Percentiles rank a stretch among this genome's conserved stretches.
Evolutionary conservation across 306 rosid species (phyloP).

Genomic region (Quercus variabilis): DNA sequence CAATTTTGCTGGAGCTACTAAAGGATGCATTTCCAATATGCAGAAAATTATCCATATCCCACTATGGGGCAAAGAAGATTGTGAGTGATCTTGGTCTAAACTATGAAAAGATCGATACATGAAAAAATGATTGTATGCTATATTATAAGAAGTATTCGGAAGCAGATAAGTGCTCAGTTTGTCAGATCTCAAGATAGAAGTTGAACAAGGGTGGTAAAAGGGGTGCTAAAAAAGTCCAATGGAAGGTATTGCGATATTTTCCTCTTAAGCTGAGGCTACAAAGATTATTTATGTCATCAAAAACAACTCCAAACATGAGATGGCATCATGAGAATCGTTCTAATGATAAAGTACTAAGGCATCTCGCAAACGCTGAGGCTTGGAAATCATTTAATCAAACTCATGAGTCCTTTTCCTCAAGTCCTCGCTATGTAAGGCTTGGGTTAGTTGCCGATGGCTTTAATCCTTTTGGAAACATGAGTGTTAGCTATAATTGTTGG

Average conservation of each 20-base stretch:
- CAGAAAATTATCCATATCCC: too few species aligned
- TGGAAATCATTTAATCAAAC: not conserved
- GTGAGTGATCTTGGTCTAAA: not conserved
- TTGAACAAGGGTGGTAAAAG: not conserved
- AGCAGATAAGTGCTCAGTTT: not conserved
- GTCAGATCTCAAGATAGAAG: not conserved
- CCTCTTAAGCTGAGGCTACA: not conserved
- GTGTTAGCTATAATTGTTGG: too few species aligned
- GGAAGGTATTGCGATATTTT: not conserved
- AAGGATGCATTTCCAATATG: too few species aligned
- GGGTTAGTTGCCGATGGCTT: not conserved
- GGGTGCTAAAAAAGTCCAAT: not conserved
- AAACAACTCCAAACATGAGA: not conserved
- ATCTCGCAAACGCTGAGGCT: not conserved
- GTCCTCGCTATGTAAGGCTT: not conserved
- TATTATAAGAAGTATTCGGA: not conserved
- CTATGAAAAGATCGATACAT: not conserved
- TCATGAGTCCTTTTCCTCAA: not conserved
- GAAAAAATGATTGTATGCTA: not conserved
- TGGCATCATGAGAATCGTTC: not conserved
- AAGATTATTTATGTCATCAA: not conserved
- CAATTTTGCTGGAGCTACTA: not conserved
- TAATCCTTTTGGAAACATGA: too few species aligned
- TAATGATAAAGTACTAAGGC: not conserved
- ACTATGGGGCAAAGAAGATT: not conserved